A percentile compares a stretch with the other conserved stretches of the same genome.
Evolutionary conservation across 2,329 filamentous ascomycete genomes (phyloP).

Genomic region (Geoglossum cookeanum): DNA sequence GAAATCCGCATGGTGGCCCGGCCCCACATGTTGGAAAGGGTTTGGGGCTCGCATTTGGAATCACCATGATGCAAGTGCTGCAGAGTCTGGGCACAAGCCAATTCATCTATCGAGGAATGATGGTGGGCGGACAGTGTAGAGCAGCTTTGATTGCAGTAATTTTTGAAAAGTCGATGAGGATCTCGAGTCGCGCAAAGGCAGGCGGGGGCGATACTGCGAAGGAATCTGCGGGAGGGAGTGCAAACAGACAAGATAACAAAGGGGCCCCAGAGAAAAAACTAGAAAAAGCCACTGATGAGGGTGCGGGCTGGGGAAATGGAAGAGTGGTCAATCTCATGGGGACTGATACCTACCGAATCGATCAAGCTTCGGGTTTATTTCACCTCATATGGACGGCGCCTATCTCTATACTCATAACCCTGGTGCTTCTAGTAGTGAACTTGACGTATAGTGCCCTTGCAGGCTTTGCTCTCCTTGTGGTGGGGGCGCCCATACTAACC

Average conservation of each 20-base stretch:
- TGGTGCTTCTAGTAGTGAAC: constrained; percentile 68
- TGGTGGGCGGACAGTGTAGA: constrained; percentile 68
- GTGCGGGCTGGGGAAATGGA: constrained; percentile 78
- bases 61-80: constrained; percentile 67
- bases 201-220: constrained; percentile 37
- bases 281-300: constrained; percentile 27
- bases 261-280: constrained; percentile 23
- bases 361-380: constrained; percentile 73
- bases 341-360: constrained; percentile 81
- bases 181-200: constrained; percentile 74
- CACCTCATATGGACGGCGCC: constrained; percentile 85
- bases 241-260: constrained; percentile 22
- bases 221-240: constrained; percentile 7
- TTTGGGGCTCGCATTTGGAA: constrained; percentile 65
- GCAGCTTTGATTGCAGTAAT: constrained; percentile 70
- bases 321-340: constrained; percentile 88
- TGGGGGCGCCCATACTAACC: constrained; percentile 62
- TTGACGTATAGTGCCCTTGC: constrained; percentile 76
- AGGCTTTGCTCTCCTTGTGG: constrained; percentile 63
- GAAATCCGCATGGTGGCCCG: neutral
- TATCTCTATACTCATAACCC: constrained; percentile 55
- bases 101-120: constrained; percentile 84
- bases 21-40: constrained; percentile 53
- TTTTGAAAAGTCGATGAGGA: constrained; percentile 79
- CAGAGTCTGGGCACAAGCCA: constrained; percentile 73